Evolutionary conservation across 2,329 filamentous ascomycete species (phyloP), one percentile per base, ranked within the genome.

Genomic region (Helotiales sp.): DNA sequence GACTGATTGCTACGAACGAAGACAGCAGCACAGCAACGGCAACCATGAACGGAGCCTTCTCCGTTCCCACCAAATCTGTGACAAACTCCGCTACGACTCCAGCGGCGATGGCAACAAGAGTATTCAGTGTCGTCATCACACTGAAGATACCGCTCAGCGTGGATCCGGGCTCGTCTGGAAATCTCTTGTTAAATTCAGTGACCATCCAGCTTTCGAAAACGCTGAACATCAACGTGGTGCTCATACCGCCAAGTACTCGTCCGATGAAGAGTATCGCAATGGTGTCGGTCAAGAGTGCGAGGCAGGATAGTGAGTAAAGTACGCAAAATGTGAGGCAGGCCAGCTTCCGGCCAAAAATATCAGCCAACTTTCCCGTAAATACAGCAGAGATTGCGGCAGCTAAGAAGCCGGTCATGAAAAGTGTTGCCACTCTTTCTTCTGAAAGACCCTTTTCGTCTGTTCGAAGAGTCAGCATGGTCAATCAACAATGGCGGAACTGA

Each of bases 121-220:
- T 82, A 77, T 84, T 88, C 65, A 86, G 72, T 2, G 81, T 82
- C 2, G 82, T 82, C 77, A 85, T 82, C 28, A 79, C 78, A 6
- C 83, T 83, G 71, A 86, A 87, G 5, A 88, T 81, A 32, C 78
- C 75, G 62, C 81, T 81, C 22, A 89, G 77, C 26, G 80, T 55
- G 79, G 79, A 13, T 78, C 73, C 24, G 77, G 77, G 28, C 22
- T 81, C 76, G 30, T 79, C 78, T 1, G 84, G 71, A n/a, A 79
- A 79, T 34, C 80, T 75, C 32, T 78, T 74, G 61, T 85, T 82
- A 70, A 82, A 88, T 69, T 88, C 86, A 50, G 83, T 82, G 26
- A 89, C 82, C 80, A 89, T 85, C 86, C 86, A 89, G 70, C 83
- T 86, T 75, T 89, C 86, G 69, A 88, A 88, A 2, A 83, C 84